Conservation (phyloP, 805 yeast genomes). For the Cyberlindnera suaveolens region DNA sequence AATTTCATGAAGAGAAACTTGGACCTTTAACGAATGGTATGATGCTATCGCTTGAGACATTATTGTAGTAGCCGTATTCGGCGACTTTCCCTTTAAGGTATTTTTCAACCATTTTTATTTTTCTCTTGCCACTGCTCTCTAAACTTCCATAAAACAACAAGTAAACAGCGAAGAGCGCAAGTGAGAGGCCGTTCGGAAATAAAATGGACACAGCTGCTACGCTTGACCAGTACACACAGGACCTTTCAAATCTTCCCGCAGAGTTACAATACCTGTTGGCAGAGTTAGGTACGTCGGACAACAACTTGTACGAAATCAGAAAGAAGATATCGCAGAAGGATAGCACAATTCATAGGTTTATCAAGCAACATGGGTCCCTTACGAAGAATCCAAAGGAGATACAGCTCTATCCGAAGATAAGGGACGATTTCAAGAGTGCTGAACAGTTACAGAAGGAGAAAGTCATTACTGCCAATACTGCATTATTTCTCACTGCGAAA, state of each 20-base stretch:
- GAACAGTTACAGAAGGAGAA: constrained; percentile 70
- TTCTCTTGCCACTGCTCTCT: too few species aligned
- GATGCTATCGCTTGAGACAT: too few species aligned
- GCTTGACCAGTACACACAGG: constrained; percentile 64
- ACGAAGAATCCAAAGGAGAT: constrained; percentile 79
- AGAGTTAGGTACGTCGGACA: constrained; percentile 70
- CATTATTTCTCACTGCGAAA: constrained; percentile 67
- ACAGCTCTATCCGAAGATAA: constrained; percentile 55
- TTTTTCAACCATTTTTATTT: too few species aligned
- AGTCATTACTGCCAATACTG: constrained; percentile 73
- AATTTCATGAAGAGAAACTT: constrained; percentile 1
- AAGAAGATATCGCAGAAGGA: constrained; percentile 67
- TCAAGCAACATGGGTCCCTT: constrained; percentile 75
- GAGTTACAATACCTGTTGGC: constrained; percentile 77
- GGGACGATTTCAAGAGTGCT: constrained; percentile 58
- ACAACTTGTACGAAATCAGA: constrained; percentile 56
- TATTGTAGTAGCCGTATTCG: too few species aligned
- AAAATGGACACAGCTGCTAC: constrained; percentile 87
- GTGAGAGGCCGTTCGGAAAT: too few species aligned
- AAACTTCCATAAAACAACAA: too few species aligned
- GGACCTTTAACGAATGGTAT: neutral
- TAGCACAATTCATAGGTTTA: constrained; percentile 73
- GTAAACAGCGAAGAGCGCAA: neutral
- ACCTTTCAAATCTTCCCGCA: constrained; percentile 77
- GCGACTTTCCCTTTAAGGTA: too few species aligned